phyloP scores from a whole-genome alignment of 352 stramenopile genomes.

The Globisporangium paddicum region DNA sequence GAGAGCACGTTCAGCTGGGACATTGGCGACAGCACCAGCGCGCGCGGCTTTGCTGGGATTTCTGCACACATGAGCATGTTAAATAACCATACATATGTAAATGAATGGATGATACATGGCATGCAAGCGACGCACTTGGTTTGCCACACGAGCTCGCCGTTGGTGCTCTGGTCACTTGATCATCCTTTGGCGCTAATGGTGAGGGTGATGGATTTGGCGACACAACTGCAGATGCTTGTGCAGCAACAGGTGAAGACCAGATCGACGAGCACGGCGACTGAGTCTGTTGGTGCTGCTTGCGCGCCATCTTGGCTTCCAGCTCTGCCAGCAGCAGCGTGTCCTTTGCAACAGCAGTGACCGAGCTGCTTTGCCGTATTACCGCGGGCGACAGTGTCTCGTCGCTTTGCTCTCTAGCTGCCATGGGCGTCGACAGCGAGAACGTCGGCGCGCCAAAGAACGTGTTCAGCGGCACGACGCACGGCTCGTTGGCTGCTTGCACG shows the following conservation, averaged over 20 bases:
- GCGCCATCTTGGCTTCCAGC: not conserved
- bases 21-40: slow-evolving; percentile 51
- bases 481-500: no score
- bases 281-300: not conserved
- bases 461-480: not conserved
- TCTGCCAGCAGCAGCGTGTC: not conserved
- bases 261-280: not conserved
- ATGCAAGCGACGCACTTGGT: not conserved
- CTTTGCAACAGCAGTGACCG: not conserved
- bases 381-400: not conserved
- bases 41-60: not conserved
- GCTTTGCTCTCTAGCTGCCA: not conserved
- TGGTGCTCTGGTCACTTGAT: not conserved
- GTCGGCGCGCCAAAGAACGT: not conserved
- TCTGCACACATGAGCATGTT: not conserved
- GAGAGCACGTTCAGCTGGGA: slow-evolving; percentile 73
- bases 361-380: not conserved
- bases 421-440: not conserved
- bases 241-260: not conserved
- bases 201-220: not conserved
- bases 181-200: not conserved
- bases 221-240: not conserved
- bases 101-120: not conserved
- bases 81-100: not conserved
- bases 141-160: not conserved